Evolutionary conservation across 2,329 filamentous ascomycete genomes (phyloP), one percentile per base, ranked within the genome.

Genomic region (Fusarium clavum): DNA sequence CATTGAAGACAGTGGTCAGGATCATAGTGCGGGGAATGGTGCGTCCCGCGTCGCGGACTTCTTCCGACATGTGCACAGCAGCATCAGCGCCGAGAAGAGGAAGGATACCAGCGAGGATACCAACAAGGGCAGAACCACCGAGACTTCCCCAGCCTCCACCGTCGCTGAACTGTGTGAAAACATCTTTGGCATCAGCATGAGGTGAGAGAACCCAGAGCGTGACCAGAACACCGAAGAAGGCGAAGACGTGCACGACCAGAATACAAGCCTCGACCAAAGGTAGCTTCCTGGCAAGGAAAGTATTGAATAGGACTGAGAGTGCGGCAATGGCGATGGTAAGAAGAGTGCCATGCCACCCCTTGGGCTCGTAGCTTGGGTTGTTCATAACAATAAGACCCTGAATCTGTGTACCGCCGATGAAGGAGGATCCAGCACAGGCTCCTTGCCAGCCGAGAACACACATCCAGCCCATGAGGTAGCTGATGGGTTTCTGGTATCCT

Each of bases 381-480:
- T 74, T 81, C 16, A 84, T 57, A 16, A 79, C 75, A 5, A 83
- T 66, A 2, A 85, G 76, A 1, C 82, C 82, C 66, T 86, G 81
- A 20, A 85, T 81, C 40, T 84, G 78, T 6, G 81, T 83, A 6
- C 80, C 82, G 0, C 81, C 76, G 6, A 86, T 75, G 47, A 83
- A 85, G 1, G 81, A 78, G 2, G 78, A 77, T 4, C 78, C 79
- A 0, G 83, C 81, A 2, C 81, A 76, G 3, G 79, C 78, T 2
- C 79, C 77, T 47, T 84, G 81, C 84, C 84, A 86, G 25, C 81
- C 82, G 1, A 83, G 76, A 0, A 83, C 79, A 7, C 79, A 82
- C 67, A 84, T 79, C 84, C 83, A 85, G 3, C 82, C 83, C 76
- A 74, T 76, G 18, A 85, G 74, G 70, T 89, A 90, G 64, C 84